phyloP scores from a whole-genome alignment of 192 early-diverging fungal species.

The Podila horticola region DNA sequence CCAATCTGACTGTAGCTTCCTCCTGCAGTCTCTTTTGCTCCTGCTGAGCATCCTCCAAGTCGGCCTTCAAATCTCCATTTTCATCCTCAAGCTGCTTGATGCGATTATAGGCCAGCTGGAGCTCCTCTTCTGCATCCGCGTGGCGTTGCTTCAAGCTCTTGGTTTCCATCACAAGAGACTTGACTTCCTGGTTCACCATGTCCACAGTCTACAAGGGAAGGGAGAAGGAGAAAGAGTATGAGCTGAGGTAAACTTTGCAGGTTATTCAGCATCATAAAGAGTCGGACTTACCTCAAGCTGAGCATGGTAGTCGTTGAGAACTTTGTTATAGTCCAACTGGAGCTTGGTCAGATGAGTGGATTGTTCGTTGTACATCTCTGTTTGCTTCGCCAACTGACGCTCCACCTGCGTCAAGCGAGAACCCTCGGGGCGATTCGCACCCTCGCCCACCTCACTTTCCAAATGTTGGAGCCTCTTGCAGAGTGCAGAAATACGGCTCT shows the following conservation, averaged over 20 bases:
- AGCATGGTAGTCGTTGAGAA: constrained; percentile 78
- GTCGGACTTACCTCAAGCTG: constrained; percentile 70
- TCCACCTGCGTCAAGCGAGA: constrained; percentile 49
- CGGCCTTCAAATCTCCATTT: constrained; percentile 41
- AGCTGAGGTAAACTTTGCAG: neutral
- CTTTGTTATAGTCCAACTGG: constrained; percentile 68
- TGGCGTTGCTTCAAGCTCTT: constrained; percentile 69
- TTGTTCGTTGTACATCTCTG: constrained; percentile 48
- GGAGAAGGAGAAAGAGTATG: constrained; percentile 3
- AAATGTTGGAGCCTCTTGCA: constrained; percentile 75
- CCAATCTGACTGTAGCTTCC: constrained; percentile 1
- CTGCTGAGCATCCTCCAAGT: constrained; percentile 28
- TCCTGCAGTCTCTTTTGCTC: constrained; percentile 14
- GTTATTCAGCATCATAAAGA: neutral
- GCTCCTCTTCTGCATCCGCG: constrained; percentile 63
- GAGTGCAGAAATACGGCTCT: constrained; percentile 67
- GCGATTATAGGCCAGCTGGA: constrained; percentile 55
- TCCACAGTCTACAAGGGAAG: constrained; percentile 64
- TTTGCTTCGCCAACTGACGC: constrained; percentile 49
- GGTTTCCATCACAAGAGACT: constrained; percentile 76
- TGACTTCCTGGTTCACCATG: constrained; percentile 76
- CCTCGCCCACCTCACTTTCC: constrained; percentile 66
- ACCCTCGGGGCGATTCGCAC: constrained; percentile 29
- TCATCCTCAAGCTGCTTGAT: constrained; percentile 61
- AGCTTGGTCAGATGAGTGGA: constrained; percentile 43